Evolutionary conservation across 192 early-diverging fungal species (phyloP), one percentile per base, ranked within the genome.

Genomic region (Cladochytrium replicatum): DNA sequence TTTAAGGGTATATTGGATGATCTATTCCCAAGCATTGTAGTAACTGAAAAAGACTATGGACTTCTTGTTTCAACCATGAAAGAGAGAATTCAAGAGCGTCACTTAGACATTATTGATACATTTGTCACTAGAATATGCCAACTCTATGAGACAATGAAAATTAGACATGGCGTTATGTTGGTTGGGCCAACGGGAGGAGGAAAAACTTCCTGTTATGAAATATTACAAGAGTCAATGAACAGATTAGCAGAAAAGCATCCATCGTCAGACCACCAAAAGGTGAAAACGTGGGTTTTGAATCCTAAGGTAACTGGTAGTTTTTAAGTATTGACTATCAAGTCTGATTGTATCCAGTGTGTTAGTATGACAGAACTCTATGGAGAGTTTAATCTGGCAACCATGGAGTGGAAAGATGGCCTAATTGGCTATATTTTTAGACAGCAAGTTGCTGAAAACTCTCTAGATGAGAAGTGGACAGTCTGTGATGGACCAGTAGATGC

Each of bases 401-500:
- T 79, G 77, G 77, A 79, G 47, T 79, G 77, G 77, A 76, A 72
- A 43, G 77, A 79, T 49, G 77, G 77, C 6, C 45, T 79, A 21
- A 76, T 79, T 43, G 77, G 77, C 2, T 52, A 37, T 32, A 63
- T 74, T 11, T 74, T 75, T 38, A 48, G 77, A 17, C 57, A 50
- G 40, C 77, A 79, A 62, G 77, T 79, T 3, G 58, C 67, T n/a
- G 73, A 75, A 25, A 60, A 45, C 41, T 63, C 52, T 32, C 51
- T 48, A 1, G 77, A 79, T 43, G 77, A 79, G 42, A 79, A 79
- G 42, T 79, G 77, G 77, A 79, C 77, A 2, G 71, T 79, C 2
- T 67, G 63, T 31, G 77, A 79, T 45, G 77, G 77, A 8, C 77
- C 77, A 1, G 77, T 79, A 5, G 77, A 79, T 48, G 77, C 77